These are phyloP conservation scores for Pistacia vera DNA, from an alignment of 345 rosid genomes.

Conservation along the genomic window DNA sequence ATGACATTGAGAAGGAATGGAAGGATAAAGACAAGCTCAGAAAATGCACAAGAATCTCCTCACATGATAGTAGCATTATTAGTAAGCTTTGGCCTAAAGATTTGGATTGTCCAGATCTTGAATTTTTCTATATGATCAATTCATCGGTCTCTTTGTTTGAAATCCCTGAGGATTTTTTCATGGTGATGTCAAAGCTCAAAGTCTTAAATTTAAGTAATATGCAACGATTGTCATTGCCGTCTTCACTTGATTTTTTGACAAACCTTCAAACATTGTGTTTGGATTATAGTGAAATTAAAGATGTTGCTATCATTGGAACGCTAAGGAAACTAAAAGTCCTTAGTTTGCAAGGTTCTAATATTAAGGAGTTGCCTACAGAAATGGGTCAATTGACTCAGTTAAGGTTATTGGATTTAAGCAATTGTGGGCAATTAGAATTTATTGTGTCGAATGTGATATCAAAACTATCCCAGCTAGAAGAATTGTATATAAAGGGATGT, in stretches of 20 bases:
- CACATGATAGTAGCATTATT: background rate
- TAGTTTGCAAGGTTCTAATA: background rate
- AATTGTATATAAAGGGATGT: no score
- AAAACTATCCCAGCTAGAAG: no score
- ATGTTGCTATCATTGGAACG: background rate
- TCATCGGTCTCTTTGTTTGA: no score
- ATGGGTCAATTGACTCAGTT: background rate
- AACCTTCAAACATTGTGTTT: background rate
- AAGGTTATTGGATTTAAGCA: background rate
- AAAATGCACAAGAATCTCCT: no score
- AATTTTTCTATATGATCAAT: background rate
- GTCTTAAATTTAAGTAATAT: background rate
- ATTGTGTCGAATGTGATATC: background rate
- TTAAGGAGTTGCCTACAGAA: background rate
- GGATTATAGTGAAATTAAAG: background rate
- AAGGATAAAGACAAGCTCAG: no score
- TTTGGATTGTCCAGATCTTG: background rate
- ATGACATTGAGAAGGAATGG: no score
- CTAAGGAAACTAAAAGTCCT: background rate
- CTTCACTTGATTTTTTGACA: background rate
- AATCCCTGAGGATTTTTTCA: background rate
- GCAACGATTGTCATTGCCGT: no score
- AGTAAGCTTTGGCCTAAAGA: background rate
- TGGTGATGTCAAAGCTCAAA: background rate
- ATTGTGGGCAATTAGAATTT: background rate